These are phyloP conservation scores for Tremellales sp. DNA, from an alignment of 1,284 basidiomycete species.

Conservation along the genomic window DNA sequence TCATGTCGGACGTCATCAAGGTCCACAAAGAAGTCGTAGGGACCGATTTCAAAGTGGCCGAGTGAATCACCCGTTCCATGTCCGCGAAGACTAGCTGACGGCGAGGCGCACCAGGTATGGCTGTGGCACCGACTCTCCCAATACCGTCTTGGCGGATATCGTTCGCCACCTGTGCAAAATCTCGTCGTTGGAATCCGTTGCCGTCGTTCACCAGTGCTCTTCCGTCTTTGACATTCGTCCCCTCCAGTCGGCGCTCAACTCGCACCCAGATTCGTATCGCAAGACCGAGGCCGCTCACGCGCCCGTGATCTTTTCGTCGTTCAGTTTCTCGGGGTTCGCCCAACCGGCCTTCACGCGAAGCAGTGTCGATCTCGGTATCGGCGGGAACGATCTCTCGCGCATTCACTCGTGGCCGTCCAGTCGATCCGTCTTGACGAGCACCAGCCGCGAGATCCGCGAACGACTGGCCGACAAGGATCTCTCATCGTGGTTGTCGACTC, in stretches of 20 bases:
- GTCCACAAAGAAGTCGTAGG: background rate
- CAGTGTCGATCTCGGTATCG: slow-evolving; percentile 17
- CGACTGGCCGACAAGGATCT: slow-evolving; percentile 17
- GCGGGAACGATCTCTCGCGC: slow-evolving; percentile 11
- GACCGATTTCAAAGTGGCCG: slow-evolving; percentile 12
- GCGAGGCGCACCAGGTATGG: slow-evolving; percentile 16
- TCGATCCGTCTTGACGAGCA: background rate
- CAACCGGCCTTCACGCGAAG: slow-evolving; percentile 12
- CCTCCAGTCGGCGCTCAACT: slow-evolving; percentile 12
- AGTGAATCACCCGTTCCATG: slow-evolving; percentile 9
- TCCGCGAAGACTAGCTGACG: background rate
- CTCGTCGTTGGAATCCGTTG: slow-evolving; percentile 4
- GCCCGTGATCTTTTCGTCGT: slow-evolving; percentile 16
- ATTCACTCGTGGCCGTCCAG: background rate
- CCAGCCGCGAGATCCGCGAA: slow-evolving; percentile 13
- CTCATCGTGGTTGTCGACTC: slow-evolving; percentile 13
- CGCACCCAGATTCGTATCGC: slow-evolving; percentile 16
- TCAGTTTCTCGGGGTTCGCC: slow-evolving; percentile 18
- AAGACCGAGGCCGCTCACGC: slow-evolving; percentile 9
- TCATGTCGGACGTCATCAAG: slow-evolving; percentile 9
- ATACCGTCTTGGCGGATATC: slow-evolving; percentile 11
- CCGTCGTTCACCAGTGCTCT: slow-evolving; percentile 19
- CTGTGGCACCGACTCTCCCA: slow-evolving; percentile 18
- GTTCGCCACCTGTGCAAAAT: slow-evolving; percentile 7
- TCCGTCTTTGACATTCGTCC: slow-evolving; percentile 16